Base-by-base conservation (phyloP, 1,139 yeast genomes). In the Saccharomycopsis phalli region DNA sequence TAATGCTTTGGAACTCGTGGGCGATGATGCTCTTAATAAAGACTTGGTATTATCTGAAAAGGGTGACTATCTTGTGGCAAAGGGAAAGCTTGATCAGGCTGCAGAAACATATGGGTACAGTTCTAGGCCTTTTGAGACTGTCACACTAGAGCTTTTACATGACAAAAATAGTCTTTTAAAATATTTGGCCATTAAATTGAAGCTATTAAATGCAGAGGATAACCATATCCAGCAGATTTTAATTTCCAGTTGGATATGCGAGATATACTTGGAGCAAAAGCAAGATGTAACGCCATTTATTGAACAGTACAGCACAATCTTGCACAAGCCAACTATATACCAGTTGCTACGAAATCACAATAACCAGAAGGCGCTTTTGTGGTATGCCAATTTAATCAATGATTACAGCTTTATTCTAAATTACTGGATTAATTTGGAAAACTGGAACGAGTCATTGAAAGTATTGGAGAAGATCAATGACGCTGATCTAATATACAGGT, bases 211-310 rank as follows among this genome's bases (percentile, higher is more conserved):
- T 5, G 22, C 21, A 20, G 31, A 56, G 39, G 46, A 51, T 14
- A 63, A 61, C 44, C 60, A 62, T 33, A 71, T 82, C 54, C 81
- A 81, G 52, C 60, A 71, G 28, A 64, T 71, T 0, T 68, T 86
- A 44, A 57, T 88, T n/a, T 75, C 88, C 0, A 74, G 81, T 45
- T 88, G 96, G 95, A 74, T 88, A 30, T 69, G 84, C 4, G 93
- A 87, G 60, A 59, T 82, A 10, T 73, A 60, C 44, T 63, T 76
- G 56, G 76, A 71, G 43, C 40, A 41, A 63, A n/a, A 13, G 10
- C 45, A 59, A 4, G 61, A 62, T 8, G 70, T 81, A 44, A 65
- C 74, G 38, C 54, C 57, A 1, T 86, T 86, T 56, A 58, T 84
- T 10, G 56, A 62, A 3, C 54, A 61, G 2, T 70, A 80, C 53